phyloP scores from a whole-genome alignment of 345 rosid genomes.

The Tarenaya hassleriana region DNA sequence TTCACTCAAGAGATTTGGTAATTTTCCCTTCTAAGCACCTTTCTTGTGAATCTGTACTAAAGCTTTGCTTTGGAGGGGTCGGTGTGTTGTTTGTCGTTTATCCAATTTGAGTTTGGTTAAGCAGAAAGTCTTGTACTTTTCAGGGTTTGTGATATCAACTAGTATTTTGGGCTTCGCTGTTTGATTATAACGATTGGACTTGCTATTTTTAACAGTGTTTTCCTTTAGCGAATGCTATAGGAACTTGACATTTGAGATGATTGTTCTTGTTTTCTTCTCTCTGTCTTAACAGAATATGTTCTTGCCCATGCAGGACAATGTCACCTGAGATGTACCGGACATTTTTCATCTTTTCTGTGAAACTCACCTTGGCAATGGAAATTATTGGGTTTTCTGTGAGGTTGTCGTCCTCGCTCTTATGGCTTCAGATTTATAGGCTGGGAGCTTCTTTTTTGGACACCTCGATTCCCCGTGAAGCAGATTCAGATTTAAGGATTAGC shows the following conservation, averaged over 20 bases:
- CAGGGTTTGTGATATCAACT: slow-evolving; percentile 1
- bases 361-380: slow-evolving; percentile 77
- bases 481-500: slow-evolving; percentile 59
- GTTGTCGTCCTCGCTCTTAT: slow-evolving; percentile 64
- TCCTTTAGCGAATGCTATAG: neutral
- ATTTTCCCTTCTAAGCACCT: slow-evolving; percentile 5
- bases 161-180: slow-evolving; percentile 1
- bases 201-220: neutral
- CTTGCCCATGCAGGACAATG: slow-evolving; percentile 42
- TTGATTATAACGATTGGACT: neutral
- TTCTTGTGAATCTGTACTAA: neutral
- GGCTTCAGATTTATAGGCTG: slow-evolving; percentile 93
- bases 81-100: neutral
- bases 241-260: neutral
- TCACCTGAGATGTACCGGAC: slow-evolving; percentile 42
- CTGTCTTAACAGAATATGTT: neutral
- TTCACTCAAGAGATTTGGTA: slow-evolving; percentile 64
- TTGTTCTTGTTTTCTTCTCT: neutral
- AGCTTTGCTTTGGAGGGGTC: neutral
- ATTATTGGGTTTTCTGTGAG: slow-evolving; percentile 68
- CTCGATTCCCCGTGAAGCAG: slow-evolving; percentile 35
- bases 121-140: neutral
- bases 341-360: slow-evolving; percentile 59
- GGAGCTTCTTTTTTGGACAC: slow-evolving; percentile 50
- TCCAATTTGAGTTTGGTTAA: neutral